These are phyloP conservation scores for Tylopilus plumbeoviolaceoides DNA, from an alignment of 768 basidiomycete species.

Conservation along the genomic window DNA sequence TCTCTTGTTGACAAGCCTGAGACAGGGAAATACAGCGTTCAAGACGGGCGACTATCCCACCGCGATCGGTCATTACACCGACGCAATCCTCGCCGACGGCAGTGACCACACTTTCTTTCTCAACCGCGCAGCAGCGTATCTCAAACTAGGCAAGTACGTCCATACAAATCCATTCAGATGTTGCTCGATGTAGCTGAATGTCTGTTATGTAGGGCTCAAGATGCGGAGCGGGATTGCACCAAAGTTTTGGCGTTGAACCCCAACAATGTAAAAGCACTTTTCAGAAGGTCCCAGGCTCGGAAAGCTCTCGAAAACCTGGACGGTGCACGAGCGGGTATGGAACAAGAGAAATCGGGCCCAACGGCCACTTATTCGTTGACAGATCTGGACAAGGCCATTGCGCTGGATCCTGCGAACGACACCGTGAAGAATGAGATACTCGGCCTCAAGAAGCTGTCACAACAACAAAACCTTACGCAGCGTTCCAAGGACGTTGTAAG, in stretches of 20 bases:
- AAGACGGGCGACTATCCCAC: conserved; percentile 72
- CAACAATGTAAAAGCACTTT: conserved; percentile 75
- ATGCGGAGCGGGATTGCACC: conserved; percentile 79
- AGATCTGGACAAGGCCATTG: conserved; percentile 63
- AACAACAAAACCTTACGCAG: conserved; percentile 30
- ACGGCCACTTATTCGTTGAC: conserved; percentile 1
- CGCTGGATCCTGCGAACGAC: conserved; percentile 61
- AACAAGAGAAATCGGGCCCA: background rate
- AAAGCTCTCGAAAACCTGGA: conserved; percentile 47
- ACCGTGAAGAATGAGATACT: conserved; percentile 60
- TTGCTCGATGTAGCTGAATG: conserved; percentile 1
- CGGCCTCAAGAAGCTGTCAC: conserved; percentile 41
- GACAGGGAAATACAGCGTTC: conserved; percentile 84
- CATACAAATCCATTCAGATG: background rate
- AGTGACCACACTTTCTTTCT: conserved; percentile 75
- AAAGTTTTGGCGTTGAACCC: conserved; percentile 51
- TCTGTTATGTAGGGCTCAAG: conserved; percentile 53
- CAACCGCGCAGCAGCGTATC: conserved; percentile 88
- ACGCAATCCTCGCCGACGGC: conserved; percentile 68
- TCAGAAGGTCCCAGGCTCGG: conserved; percentile 73
- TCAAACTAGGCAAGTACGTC: conserved; percentile 93
- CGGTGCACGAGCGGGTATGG: conserved; percentile 57
- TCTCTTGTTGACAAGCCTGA: background rate
- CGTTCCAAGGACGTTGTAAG: conserved; percentile 32
- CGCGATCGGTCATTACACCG: conserved; percentile 84